Evolutionary conservation across 371 early-diverging fungal species (phyloP), one percentile per base, ranked within the genome.

Genomic region (Mucor plumbeus): DNA sequence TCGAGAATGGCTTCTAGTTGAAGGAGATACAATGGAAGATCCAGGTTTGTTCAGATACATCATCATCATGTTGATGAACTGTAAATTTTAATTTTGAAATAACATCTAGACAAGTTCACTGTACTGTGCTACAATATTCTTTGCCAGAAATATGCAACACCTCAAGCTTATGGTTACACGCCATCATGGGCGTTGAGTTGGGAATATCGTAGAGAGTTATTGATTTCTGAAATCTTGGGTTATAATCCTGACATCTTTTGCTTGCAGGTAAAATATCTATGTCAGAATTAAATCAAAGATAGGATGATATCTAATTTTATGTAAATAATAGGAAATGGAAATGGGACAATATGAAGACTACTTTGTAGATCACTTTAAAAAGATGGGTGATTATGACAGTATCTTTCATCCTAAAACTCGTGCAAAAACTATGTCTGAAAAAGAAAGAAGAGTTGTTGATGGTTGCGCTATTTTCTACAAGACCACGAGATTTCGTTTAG

Each of bases 401-500:
- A 88, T 95, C 4, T 98, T 97, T 75, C 95, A 88, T 88, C 95
- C 96, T 59, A 98, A 98, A 76, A 92, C 97, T 19, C 88, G 99
- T 55, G 93, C 95, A 53, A 88, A 94, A 70, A 96, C 94, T 4
- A 96, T 99, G 96, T 74, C 87, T 41, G 98, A 97, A 63, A 88
- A 86, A 71, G 96, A 98, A 64, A 92, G 94, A 59, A 76, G 90
- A 59, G 71, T 74, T 13, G 99, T 99, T 0, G 99, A 99, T 80
- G 99, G 99, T 7, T 99, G 99, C 79, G 99, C 99, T 9, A 99
- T 92, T 0, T 99, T 99, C 75, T 99, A 88, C 87, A 96, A 94
- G 72, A 70, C 89, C 43, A 81, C 87, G 17, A 63, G 72, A 39
- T 72, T 53, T 76, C 77, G 75, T 26, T 66, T 95, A 50, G 68